Base-by-base conservation (phyloP, 345 rosid genomes). In the Pugionium cornutum region DNA sequence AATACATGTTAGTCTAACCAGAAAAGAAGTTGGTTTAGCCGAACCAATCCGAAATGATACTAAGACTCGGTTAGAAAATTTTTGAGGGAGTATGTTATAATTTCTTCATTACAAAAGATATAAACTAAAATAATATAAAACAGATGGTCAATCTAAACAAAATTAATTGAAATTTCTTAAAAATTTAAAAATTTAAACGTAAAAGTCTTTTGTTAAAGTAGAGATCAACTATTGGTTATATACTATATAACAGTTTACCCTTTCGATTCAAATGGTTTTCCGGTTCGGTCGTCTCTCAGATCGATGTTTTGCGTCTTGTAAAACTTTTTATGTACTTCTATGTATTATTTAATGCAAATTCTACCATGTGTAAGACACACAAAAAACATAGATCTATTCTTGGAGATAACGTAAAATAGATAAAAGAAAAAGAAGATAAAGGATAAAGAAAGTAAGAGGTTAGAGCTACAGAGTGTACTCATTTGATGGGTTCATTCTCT, bases 401-500 rank as follows among this genome's bases (percentile, higher is more conserved):
- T 64, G 52, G 66, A 34, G 53, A 36, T 52, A 43, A 34, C 53
- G 47, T 35, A 53, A 56, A 36, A 36, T 44, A 55, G 47, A 55
- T 7, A 27, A 56, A 71, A 40, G 32, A 56, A 30, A 48, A 47
- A 49, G 28, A 71, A 27, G 40, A 9, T 36, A 53, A 41, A 3
- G 11, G 32, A 54, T 35, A 55, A 63, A 63, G 39, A 40, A 9
- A 53, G 44, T 0, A 11, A 52, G 55, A 64, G 54, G 9, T 18
- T 59, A 34, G 62, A 63, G 47, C 58, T n/a, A 48, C 25, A 10
- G 52, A 55, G 43, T 48, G 65, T 49, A 49, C 66, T 72, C 76
- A 64, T 64, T 49, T 64, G 66, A 72, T 64, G 70, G 34, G 40
- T 62, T 64, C 66, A 64, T 64, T 64, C 70, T 64, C 53, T 72